These are phyloP conservation scores for Leishmania major DNA, from an alignment of 208 protist genomes.

Conservation along the genomic window DNA sequence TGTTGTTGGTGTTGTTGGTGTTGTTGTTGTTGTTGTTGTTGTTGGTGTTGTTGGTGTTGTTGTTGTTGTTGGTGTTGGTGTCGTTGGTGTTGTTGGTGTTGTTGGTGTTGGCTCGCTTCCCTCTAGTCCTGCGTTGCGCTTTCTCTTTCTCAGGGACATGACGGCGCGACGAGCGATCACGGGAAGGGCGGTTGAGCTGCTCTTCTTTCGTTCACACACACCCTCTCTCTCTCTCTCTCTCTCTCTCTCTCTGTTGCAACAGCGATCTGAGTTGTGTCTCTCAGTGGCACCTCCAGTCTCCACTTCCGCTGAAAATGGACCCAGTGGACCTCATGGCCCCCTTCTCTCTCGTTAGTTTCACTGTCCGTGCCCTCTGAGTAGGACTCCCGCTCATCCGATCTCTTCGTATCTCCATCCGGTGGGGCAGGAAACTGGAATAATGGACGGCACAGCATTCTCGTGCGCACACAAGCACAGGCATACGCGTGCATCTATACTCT, in stretches of 20 bases:
- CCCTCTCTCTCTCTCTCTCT: no score
- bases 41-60: no score
- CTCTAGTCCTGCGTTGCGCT: neutral
- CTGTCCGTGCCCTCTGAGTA: neutral
- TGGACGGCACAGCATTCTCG: neutral
- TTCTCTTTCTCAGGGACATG: neutral
- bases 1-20: no score
- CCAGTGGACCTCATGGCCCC: neutral
- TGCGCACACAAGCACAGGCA: neutral
- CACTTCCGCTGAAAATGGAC: neutral
- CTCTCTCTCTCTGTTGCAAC: neutral
- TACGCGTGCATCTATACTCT: neutral
- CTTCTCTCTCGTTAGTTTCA: neutral
- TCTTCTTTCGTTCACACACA: neutral
- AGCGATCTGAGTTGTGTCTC: neutral
- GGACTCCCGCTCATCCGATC: neutral
- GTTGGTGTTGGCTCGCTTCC: neutral
- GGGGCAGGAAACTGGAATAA: neutral
- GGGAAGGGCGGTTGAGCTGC: neutral
- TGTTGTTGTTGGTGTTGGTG: no score
- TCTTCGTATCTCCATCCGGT: neutral
- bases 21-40: no score
- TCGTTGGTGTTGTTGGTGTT: no score
- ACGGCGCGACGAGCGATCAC: neutral
- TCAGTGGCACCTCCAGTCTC: neutral